Evolutionary conservation across 768 basidiomycete genomes (phyloP).

Genomic region (Galerina sulciceps): DNA sequence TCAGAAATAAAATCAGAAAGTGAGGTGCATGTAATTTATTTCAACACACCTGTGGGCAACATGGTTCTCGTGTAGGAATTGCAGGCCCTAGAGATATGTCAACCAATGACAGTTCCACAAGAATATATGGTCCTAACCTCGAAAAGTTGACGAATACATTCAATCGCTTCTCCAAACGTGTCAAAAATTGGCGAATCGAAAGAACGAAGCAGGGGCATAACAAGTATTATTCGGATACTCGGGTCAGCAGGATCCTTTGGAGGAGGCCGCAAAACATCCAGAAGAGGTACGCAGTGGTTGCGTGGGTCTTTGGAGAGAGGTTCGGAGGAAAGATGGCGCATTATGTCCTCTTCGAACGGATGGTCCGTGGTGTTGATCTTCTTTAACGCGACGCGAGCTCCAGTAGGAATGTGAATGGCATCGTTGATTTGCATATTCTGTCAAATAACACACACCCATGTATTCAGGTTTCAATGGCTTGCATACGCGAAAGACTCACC

Average conservation of each 20-base stretch:
- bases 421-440: slow-evolving; percentile 18
- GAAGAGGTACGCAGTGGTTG: slow-evolving; percentile 13
- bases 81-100: slow-evolving; percentile 13
- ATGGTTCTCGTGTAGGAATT: slow-evolving; percentile 39
- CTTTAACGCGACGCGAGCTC: slow-evolving; percentile 16
- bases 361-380: not conserved
- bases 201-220: slow-evolving; percentile 35
- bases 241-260: not conserved
- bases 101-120: not conserved
- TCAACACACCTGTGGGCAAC: slow-evolving; percentile 39
- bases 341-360: slow-evolving; percentile 2
- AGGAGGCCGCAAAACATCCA: slow-evolving; percentile 4
- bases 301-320: slow-evolving; percentile 1
- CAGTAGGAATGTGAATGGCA: slow-evolving; percentile 11
- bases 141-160: slow-evolving; percentile 4
- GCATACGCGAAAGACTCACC: not conserved
- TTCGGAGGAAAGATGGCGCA: not conserved
- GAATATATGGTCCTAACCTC: not conserved
- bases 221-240: slow-evolving; percentile 23
- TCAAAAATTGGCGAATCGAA: slow-evolving; percentile 29
- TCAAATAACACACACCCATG: not conserved
- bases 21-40: not conserved
- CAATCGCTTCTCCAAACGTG: slow-evolving; percentile 20
- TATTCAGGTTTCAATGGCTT: not conserved
- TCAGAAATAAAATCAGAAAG: not conserved